Conservation (phyloP, 2,329 filamentous ascomycete species). For the Phymatotrichopsis omnivora region DNA sequence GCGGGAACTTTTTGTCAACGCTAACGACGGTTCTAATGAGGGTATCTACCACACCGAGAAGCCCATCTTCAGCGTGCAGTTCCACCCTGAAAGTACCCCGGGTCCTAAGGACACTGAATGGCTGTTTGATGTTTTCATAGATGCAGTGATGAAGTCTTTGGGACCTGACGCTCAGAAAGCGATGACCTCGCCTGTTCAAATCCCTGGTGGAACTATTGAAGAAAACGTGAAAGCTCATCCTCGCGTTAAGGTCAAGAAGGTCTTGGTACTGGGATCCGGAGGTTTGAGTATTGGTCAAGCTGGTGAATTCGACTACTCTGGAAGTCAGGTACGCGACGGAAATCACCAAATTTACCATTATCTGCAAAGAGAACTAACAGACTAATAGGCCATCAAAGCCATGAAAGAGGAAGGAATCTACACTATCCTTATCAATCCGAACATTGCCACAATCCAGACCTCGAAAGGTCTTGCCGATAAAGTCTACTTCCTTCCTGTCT, state of each 20-base stretch:
- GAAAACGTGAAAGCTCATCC: slow-evolving; percentile 71
- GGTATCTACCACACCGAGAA: slow-evolving; percentile 79
- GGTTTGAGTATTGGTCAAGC: slow-evolving; percentile 96
- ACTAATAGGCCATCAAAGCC: slow-evolving; percentile 69
- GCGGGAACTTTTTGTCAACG: slow-evolving; percentile 94
- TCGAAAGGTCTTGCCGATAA: slow-evolving; percentile 97
- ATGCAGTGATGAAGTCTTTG: slow-evolving; percentile 65
- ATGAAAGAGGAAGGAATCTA: slow-evolving; percentile 97
- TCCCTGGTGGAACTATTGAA: slow-evolving; percentile 72
- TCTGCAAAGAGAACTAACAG: no score
- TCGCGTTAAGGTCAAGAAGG: slow-evolving; percentile 80
- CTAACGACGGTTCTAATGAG: slow-evolving; percentile 96
- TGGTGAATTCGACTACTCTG: slow-evolving; percentile 97
- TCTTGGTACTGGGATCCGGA: slow-evolving; percentile 84
- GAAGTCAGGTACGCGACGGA: slow-evolving; percentile 54
- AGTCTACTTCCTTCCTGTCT: slow-evolving; percentile 97
- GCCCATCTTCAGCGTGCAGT: slow-evolving; percentile 98
- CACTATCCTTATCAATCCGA: slow-evolving; percentile 96
- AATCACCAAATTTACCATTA: background rate
- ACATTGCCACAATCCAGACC: slow-evolving; percentile 97
- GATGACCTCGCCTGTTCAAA: slow-evolving; percentile 64
- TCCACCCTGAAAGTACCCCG: slow-evolving; percentile 94
- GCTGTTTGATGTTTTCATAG: slow-evolving; percentile 92
- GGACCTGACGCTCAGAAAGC: slow-evolving; percentile 47
- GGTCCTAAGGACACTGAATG: slow-evolving; percentile 93